These are phyloP conservation scores for Microcyclosporella mali DNA, from an alignment of 2,329 filamentous ascomycete species.

Conservation along the genomic window DNA sequence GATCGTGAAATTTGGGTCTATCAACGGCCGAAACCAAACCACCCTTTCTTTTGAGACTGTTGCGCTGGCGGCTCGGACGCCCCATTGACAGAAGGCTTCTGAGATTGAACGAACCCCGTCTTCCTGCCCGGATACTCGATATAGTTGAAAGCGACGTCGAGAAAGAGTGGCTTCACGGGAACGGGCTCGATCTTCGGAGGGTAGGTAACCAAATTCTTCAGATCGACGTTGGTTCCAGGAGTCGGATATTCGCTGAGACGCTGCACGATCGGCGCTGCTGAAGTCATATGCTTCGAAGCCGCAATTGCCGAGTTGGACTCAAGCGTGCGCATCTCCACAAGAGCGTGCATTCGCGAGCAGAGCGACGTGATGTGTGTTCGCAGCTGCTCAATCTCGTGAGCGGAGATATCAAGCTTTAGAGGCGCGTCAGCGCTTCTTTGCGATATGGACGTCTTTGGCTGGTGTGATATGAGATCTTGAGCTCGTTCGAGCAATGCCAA, in stretches of 20 bases:
- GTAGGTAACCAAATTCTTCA: constrained; percentile 76
- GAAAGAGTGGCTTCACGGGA: constrained; percentile 89
- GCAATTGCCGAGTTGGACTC: constrained; percentile 44
- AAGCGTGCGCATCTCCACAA: constrained; percentile 74
- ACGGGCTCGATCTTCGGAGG: constrained; percentile 77
- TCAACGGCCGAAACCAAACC: constrained; percentile 47
- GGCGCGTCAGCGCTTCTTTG: constrained; percentile 40
- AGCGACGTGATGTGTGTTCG: constrained; percentile 60
- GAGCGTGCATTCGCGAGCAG: constrained; percentile 72
- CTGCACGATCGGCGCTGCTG: constrained; percentile 61
- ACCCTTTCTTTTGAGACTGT: constrained; percentile 44
- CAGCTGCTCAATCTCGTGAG: constrained; percentile 54
- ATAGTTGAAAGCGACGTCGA: constrained; percentile 97
- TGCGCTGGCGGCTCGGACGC: constrained; percentile 23
- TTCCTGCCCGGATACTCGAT: constrained; percentile 75
- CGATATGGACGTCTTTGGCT: constrained; percentile 2
- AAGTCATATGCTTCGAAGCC: constrained; percentile 39
- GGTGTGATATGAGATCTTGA: constrained; percentile 51
- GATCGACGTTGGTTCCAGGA: constrained; percentile 55
- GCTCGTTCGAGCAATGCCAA: constrained; percentile 78
- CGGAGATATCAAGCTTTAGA: constrained; percentile 62
- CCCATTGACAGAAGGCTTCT: constrained; percentile 22
- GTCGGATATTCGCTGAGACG: constrained; percentile 68
- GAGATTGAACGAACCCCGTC: constrained; percentile 19
- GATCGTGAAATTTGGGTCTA: neutral